These are phyloP conservation scores for Collariella sp. DNA, from an alignment of 495 filamentous ascomycete genomes.

Conservation along the genomic window DNA sequence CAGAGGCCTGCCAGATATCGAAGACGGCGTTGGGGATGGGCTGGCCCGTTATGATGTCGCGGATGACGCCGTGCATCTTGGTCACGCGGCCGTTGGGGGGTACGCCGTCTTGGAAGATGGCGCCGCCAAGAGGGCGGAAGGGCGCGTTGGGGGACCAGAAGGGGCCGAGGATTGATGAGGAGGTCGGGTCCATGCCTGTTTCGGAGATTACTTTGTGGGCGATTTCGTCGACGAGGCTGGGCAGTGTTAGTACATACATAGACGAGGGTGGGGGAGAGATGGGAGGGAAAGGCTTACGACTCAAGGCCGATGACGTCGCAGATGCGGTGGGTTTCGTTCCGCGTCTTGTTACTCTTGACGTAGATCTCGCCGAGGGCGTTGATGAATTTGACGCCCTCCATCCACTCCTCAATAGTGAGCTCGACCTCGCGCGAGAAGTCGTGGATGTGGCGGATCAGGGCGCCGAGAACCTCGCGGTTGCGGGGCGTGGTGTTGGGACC, in stretches of 20 bases:
- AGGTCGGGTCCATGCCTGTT: constrained; percentile 61
- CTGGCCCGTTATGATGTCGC: constrained; percentile 62
- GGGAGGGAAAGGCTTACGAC: constrained; percentile 48
- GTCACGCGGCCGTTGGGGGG: constrained; percentile 53
- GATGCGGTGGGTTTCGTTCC: constrained; percentile 64
- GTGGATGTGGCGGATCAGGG: constrained; percentile 68
- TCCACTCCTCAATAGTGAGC: constrained; percentile 72
- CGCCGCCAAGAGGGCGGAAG: constrained; percentile 61
- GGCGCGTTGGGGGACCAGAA: constrained; percentile 83
- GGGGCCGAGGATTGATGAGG: constrained; percentile 74
- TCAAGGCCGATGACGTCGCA: constrained; percentile 76
- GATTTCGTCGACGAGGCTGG: constrained; percentile 75
- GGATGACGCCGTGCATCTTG: constrained; percentile 67
- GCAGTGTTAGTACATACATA: background rate
- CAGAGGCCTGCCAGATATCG: constrained; percentile 79
- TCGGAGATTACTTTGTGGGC: constrained; percentile 72
- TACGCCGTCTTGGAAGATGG: constrained; percentile 60
- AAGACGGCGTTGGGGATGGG: constrained; percentile 63
- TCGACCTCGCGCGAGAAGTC: constrained; percentile 78
- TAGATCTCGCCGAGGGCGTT: constrained; percentile 47
- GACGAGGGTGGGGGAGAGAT: background rate
- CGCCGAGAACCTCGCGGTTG: constrained; percentile 53
- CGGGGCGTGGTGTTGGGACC: constrained; percentile 63
- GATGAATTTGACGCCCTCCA: constrained; percentile 59
- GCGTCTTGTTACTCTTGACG: constrained; percentile 51